phyloP scores from a whole-genome alignment of 768 basidiomycete genomes.

The Dentipellis fragilis region DNA sequence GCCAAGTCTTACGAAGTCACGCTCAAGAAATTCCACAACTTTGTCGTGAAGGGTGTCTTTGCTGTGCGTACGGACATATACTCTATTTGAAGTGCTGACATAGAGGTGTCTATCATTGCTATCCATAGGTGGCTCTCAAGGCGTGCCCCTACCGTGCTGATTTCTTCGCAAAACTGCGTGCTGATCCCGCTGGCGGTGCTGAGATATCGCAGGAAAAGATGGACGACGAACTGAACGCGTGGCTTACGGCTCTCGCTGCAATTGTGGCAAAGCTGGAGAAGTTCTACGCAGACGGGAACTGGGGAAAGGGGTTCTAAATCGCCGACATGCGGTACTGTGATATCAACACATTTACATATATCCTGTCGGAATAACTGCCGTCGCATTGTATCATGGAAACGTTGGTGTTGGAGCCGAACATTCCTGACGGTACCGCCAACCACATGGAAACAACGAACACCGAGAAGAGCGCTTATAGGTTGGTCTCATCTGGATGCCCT shows the following conservation, averaged over 20 bases:
- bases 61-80: conserved; percentile 29
- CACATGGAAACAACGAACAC: no score
- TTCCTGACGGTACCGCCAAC: no score
- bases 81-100: no score
- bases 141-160: conserved; percentile 51
- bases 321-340: no score
- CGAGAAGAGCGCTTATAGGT: no score
- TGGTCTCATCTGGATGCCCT: no score
- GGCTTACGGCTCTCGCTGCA: conserved; percentile 41
- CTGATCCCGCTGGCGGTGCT: conserved; percentile 24
- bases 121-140: conserved; percentile 51
- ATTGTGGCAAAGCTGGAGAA: conserved; percentile 38
- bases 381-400: no score
- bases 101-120: background rate
- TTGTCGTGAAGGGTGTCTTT: conserved; percentile 51
- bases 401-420: no score
- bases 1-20: conserved; percentile 71
- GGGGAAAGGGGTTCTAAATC: conserved; percentile 34
- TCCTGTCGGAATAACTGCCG: no score
- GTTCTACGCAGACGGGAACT: conserved; percentile 32
- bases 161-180: conserved; percentile 48
- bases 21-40: conserved; percentile 78
- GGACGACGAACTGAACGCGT: conserved; percentile 35
- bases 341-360: no score
- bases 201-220: conserved; percentile 33